These are phyloP conservation scores for Magnaporthales sp. DNA, from an alignment of 2,329 filamentous ascomycete species.

Conservation along the genomic window DNA sequence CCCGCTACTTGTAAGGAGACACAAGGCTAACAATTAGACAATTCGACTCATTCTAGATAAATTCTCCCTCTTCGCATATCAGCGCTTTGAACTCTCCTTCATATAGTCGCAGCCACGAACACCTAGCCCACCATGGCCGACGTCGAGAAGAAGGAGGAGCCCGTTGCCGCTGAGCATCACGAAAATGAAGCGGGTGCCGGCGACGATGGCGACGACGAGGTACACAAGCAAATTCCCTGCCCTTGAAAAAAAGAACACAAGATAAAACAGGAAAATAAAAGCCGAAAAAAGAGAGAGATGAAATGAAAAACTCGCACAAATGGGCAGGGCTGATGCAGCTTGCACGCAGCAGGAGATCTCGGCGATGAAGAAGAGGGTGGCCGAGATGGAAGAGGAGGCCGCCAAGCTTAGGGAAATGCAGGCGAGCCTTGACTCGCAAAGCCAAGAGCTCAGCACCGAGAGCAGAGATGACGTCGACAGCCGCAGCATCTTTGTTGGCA, in stretches of 20 bases:
- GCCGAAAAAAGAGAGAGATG: neutral
- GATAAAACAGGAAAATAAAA: neutral
- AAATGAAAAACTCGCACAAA: neutral
- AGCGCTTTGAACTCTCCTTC: neutral
- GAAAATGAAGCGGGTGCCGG: slow-evolving; percentile 3
- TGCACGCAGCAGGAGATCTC: slow-evolving; percentile 64
- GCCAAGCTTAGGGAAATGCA: slow-evolving; percentile 84
- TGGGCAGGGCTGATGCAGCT: slow-evolving; percentile 1
- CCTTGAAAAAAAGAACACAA: neutral
- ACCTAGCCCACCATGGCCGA: slow-evolving; percentile 1
- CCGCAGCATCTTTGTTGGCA: slow-evolving; percentile 95
- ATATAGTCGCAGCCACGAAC: neutral
- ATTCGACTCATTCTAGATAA: neutral
- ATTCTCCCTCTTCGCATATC: neutral
- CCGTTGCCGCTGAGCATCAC: neutral
- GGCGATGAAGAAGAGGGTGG: slow-evolving; percentile 78
- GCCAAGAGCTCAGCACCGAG: slow-evolving; percentile 66
- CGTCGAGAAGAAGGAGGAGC: slow-evolving; percentile 2
- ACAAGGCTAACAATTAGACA: neutral
- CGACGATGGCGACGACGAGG: slow-evolving; percentile 6
- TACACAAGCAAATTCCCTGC: neutral
- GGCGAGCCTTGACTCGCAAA: slow-evolving; percentile 74
- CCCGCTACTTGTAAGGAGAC: neutral
- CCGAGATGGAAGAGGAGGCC: slow-evolving; percentile 86
- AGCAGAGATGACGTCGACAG: slow-evolving; percentile 94